A percentile compares a stretch with the other conserved stretches of the same genome.
Evolutionary conservation across 176 grass and related monocot genomes (phyloP).

Genomic region (Tuctoria greenei): DNA sequence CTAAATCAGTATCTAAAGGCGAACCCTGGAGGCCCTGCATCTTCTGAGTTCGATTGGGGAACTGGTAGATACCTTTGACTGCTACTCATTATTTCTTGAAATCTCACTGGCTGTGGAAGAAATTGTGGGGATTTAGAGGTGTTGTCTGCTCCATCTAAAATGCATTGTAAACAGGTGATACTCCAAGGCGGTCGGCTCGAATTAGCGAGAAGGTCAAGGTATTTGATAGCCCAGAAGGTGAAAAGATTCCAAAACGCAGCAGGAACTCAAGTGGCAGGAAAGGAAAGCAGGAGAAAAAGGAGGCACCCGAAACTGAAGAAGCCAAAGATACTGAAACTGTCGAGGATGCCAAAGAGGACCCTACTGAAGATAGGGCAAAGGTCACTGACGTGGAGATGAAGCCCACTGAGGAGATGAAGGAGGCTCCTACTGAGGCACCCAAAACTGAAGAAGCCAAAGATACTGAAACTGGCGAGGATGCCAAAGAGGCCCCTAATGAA

Average conservation of each 20-base stretch:
- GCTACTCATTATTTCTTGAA: background rate
- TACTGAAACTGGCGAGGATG: too few relatives aligned
- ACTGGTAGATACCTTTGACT: conserved; percentile 53
- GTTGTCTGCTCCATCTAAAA: conserved; percentile 14
- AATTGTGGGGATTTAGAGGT: background rate
- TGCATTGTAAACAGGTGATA: conserved; percentile 66
- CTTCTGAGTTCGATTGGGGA: conserved; percentile 92
- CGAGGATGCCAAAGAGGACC: conserved; percentile 27
- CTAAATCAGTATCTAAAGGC: conserved; percentile 77
- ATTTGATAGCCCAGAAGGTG: conserved; percentile 67
- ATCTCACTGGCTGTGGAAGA: background rate
- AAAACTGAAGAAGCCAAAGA: too few relatives aligned
- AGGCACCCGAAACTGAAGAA: conserved; percentile 42
- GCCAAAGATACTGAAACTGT: conserved; percentile 35
- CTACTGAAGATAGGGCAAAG: conserved; percentile 37
- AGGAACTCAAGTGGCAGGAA: conserved; percentile 54
- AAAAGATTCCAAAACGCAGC: conserved; percentile 64
- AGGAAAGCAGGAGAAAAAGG: conserved; percentile 53
- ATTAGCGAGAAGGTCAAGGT: conserved; percentile 88
- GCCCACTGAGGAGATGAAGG: conserved; percentile 38
- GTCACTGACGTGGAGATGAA: conserved; percentile 52
- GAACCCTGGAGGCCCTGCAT: conserved; percentile 67
- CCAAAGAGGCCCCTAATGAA: too few relatives aligned
- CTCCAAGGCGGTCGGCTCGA: conserved; percentile 81
- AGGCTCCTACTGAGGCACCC: conserved; percentile 22